A percentile compares a stretch with the other conserved stretches of the same genome.
These are phyloP conservation scores for Pythium vanterpoolii DNA, from an alignment of 352 stramenopile species.

Conservation along the genomic window DNA sequence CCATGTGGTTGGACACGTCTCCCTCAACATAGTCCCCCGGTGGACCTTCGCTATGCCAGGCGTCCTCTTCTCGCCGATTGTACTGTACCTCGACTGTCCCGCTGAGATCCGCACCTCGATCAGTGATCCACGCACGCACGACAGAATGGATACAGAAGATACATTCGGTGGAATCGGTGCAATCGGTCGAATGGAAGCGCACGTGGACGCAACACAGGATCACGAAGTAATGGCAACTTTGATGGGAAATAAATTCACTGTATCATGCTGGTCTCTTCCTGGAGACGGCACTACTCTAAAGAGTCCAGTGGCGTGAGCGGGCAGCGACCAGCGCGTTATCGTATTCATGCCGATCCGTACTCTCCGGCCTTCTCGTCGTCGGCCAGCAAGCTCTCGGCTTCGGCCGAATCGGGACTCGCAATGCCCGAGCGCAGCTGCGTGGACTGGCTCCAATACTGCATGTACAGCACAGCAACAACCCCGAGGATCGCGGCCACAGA, in stretches of 20 bases:
- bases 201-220: not conserved
- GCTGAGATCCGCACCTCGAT: not conserved
- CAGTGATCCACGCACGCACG: not conserved
- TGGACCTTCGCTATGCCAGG: not conserved
- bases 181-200: not conserved
- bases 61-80: not conserved
- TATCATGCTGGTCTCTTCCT: too few species aligned
- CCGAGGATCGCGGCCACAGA: constrained; percentile 57
- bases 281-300: not conserved
- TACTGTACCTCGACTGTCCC: not conserved
- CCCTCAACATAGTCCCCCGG: too few species aligned
- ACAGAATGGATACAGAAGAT: too few species aligned
- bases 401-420: constrained; percentile 16
- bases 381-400: constrained; percentile 30
- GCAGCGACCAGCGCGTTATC: not conserved
- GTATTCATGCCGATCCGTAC: constrained; percentile 20
- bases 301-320: not conserved
- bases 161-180: not conserved
- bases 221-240: not conserved
- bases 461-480: constrained; percentile 65
- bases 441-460: constrained; percentile 57
- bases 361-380: constrained; percentile 17
- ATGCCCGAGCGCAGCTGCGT: constrained; percentile 24
- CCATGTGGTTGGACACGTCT: not conserved
- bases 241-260: not conserved